These are phyloP conservation scores for Aspergillus alliaceus DNA, from an alignment of 2,329 filamentous ascomycete species.

Conservation along the genomic window DNA sequence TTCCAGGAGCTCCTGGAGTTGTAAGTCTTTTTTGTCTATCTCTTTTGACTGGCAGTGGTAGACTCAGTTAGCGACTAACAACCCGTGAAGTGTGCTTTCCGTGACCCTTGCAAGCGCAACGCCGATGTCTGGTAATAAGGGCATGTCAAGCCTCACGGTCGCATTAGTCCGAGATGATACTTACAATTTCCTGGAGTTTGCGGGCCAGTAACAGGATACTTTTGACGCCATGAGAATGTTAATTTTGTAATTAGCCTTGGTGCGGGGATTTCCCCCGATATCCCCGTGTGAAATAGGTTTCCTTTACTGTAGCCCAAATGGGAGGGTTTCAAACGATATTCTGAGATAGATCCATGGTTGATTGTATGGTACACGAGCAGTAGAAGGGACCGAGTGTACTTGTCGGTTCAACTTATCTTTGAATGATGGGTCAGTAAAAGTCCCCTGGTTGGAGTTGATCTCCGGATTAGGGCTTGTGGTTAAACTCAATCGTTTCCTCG, in stretches of 20 bases:
- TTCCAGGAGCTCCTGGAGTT: background rate
- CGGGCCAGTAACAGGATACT: background rate
- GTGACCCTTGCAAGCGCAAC: background rate
- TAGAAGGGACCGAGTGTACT: no score
- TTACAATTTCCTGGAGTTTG: no score
- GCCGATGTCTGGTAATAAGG: background rate
- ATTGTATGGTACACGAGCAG: no score
- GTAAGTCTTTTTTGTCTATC: no score
- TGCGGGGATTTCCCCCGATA: background rate
- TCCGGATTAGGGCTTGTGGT: no score
- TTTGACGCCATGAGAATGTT: background rate
- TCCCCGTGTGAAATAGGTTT: background rate
- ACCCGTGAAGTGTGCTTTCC: background rate
- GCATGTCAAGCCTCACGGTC: background rate
- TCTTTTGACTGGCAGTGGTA: no score
- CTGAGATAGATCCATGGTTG: no score
- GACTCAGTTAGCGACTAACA: background rate
- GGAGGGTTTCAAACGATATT: background rate
- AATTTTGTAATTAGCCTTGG: background rate
- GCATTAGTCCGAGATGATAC: no score
- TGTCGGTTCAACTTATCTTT: no score
- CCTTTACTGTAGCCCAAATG: background rate
- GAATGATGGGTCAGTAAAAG: no score
- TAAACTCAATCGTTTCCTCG: no score
- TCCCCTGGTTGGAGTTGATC: no score